Conservation (phyloP, 2,329 filamentous ascomycete species). For the Lachnellula hyalina region DNA sequence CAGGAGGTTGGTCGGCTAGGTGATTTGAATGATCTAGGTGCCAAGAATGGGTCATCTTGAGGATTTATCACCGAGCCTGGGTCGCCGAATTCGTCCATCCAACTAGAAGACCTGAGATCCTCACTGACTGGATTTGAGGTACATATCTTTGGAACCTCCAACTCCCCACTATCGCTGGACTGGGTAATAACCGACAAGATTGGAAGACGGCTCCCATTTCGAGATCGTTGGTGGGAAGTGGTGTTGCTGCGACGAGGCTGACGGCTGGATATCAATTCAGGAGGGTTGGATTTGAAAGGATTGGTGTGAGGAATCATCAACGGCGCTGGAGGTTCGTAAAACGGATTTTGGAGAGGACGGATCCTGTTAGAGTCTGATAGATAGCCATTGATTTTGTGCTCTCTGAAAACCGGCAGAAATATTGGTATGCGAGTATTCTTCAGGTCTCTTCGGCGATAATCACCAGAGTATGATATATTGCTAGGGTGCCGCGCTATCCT, state of each 20-base stretch:
- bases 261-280: conserved; percentile 14
- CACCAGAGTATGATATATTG: conserved; percentile 18
- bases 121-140: not conserved
- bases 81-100: conserved; percentile 18
- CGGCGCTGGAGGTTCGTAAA: conserved; percentile 16
- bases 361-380: conserved; percentile 25
- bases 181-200: not conserved
- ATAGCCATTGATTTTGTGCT: conserved; percentile 29
- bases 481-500: conserved; percentile 27
- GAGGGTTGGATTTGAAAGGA: conserved; percentile 27
- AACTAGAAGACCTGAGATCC: conserved; percentile 4
- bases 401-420: conserved; percentile 22
- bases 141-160: not conserved
- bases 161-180: not conserved
- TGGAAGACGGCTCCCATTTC: not conserved
- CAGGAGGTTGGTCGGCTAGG: not conserved
- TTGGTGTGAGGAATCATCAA: conserved; percentile 22
- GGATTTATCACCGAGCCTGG: conserved; percentile 11
- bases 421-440: conserved; percentile 25
- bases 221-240: not conserved
- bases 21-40: not conserved
- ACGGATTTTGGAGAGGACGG: conserved; percentile 11
- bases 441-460: conserved; percentile 27
- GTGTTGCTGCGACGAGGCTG: not conserved
- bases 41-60: not conserved